Evolutionary conservation across 192 early-diverging fungal species (phyloP).

Genomic region (Podila epicladia): DNA sequence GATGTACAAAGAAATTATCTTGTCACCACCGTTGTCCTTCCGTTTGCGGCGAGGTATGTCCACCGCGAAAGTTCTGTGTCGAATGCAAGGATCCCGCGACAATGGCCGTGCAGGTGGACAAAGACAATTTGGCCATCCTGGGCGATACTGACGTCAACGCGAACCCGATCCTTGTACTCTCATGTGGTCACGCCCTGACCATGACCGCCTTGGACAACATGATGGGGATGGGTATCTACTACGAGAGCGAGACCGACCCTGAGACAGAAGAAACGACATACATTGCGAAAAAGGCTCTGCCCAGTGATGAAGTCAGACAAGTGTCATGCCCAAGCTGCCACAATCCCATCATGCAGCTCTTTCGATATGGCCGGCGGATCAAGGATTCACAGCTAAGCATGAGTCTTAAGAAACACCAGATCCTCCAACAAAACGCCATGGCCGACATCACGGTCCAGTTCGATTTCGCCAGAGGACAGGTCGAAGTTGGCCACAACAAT

Average conservation of each 20-base stretch:
- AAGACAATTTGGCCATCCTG: constrained; percentile 33
- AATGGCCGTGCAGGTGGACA: constrained; percentile 34
- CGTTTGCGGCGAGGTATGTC: constrained; percentile 59
- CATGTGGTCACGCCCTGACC: constrained; percentile 63
- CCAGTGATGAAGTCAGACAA: constrained; percentile 14
- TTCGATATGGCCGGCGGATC: constrained; percentile 52
- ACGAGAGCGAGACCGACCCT: constrained; percentile 9
- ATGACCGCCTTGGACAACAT: constrained; percentile 60
- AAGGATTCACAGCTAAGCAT: constrained; percentile 40
- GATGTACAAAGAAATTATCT: constrained; percentile 48
- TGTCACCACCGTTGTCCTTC: constrained; percentile 62
- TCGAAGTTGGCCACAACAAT: neutral
- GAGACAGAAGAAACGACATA: constrained; percentile 7
- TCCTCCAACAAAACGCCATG: constrained; percentile 3
- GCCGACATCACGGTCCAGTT: neutral
- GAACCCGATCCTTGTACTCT: constrained; percentile 54
- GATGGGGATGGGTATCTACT: constrained; percentile 55
- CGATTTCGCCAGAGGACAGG: neutral
- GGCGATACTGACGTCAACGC: constrained; percentile 56
- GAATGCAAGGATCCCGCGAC: constrained; percentile 32
- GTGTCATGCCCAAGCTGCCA: constrained; percentile 54
- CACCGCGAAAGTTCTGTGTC: constrained; percentile 31
- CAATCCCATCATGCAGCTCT: constrained; percentile 44
- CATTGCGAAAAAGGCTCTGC: constrained; percentile 18
- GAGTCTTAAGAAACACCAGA: constrained; percentile 25